These are phyloP conservation scores for Trichomonas gallinae DNA, from an alignment of 208 protist genomes.

Conservation along the genomic window DNA sequence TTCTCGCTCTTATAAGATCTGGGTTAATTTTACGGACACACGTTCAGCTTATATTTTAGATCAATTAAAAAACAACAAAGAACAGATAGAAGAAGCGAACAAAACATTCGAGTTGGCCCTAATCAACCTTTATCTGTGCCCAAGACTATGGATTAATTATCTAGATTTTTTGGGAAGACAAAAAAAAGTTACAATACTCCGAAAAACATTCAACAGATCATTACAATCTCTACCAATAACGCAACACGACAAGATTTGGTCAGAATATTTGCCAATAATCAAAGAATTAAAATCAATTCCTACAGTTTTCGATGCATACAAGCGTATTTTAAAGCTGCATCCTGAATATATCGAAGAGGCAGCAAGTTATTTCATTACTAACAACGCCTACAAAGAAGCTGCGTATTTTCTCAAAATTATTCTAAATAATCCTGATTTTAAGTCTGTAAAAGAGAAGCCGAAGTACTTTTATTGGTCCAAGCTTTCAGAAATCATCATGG, in stretches of 20 bases:
- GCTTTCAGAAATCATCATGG: not conserved
- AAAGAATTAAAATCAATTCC: not conserved
- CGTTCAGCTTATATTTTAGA: not conserved
- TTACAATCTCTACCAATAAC: slow-evolving; percentile 17
- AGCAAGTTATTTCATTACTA: not conserved
- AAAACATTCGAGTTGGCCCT: not conserved
- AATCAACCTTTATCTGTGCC: not conserved
- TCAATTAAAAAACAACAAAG: not conserved
- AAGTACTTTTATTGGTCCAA: not conserved
- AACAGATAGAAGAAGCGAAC: not conserved
- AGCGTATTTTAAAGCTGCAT: not conserved
- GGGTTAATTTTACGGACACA: not conserved
- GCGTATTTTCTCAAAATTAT: not conserved
- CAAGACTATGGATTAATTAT: slow-evolving; percentile 15
- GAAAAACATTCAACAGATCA: not conserved
- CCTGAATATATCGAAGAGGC: slow-evolving; percentile 11
- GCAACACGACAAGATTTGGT: not conserved
- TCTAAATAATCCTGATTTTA: not conserved
- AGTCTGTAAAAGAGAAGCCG: not conserved
- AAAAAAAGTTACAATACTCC: not conserved
- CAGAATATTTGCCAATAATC: not conserved
- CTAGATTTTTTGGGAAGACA: not conserved
- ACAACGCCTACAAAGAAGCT: not conserved
- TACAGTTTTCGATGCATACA: not conserved
- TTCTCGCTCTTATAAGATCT: slow-evolving; percentile 15